These are phyloP conservation scores for Esteya vermicola DNA, from an alignment of 2,329 filamentous ascomycete genomes.

Conservation along the genomic window DNA sequence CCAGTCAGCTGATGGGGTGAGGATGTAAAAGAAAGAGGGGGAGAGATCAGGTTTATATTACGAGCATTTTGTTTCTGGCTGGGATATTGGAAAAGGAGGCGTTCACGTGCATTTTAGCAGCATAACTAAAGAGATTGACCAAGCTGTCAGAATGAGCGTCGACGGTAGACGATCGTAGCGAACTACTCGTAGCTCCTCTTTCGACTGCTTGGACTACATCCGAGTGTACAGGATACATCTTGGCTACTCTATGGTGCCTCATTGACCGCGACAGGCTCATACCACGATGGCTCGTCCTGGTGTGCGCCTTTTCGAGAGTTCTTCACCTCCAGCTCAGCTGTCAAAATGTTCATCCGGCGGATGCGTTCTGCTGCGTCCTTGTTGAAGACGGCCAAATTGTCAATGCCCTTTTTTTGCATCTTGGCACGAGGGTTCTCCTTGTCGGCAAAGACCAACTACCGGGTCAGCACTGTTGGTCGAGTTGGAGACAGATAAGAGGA, in stretches of 20 bases:
- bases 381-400: conserved; percentile 57
- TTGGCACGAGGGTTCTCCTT: conserved; percentile 50
- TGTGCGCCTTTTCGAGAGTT: no score
- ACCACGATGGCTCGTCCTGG: no score
- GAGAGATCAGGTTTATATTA: no score
- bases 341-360: conserved; percentile 59
- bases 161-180: no score
- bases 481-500: conserved; percentile 1
- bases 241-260: no score
- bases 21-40: neutral
- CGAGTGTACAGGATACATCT: no score
- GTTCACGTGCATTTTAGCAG: neutral
- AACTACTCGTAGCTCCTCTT: no score
- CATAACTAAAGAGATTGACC: neutral
- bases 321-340: conserved; percentile 61
- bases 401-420: conserved; percentile 57
- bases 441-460: conserved; percentile 57
- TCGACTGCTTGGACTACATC: no score
- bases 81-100: neutral
- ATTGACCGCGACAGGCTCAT: neutral
- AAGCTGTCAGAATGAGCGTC: neutral
- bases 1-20: conserved; percentile 87
- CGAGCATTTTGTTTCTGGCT: neutral
- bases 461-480: neutral
- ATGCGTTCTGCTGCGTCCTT: conserved; percentile 63